Conservation (phyloP, 2,329 filamentous ascomycete genomes). For the Cladophialophora bantiana region DNA sequence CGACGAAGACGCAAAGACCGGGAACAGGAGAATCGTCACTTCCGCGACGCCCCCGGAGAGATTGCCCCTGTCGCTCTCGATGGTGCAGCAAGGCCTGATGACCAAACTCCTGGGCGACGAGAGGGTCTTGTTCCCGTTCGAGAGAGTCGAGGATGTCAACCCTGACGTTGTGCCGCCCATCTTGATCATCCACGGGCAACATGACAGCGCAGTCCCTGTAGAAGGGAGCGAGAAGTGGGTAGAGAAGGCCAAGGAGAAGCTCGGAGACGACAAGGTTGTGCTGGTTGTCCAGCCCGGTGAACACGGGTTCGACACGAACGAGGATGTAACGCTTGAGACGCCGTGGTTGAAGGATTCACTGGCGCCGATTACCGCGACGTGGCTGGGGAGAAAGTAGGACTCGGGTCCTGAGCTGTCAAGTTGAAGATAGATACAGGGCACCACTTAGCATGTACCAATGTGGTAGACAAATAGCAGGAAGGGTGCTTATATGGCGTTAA, state of each 20-base stretch:
- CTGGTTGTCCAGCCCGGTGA: conserved; percentile 13
- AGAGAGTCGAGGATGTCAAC: conserved; percentile 9
- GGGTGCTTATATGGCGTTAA: no score
- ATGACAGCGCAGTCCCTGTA: conserved; percentile 14
- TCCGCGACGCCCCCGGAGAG: conserved; percentile 10
- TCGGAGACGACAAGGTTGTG: conserved; percentile 3
- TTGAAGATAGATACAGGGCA: neutral
- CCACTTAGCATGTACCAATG: no score
- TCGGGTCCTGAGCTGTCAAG: neutral
- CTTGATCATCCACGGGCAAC: conserved; percentile 13
- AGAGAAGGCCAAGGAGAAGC: conserved; percentile 2
- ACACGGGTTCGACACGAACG: conserved; percentile 13
- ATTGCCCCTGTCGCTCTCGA: conserved; percentile 11
- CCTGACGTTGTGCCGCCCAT: neutral
- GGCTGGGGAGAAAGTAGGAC: conserved; percentile 7
- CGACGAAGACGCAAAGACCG: conserved; percentile 11
- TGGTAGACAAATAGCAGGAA: no score
- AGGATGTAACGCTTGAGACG: conserved; percentile 4
- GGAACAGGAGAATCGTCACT: neutral
- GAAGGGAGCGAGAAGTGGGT: conserved; percentile 19
- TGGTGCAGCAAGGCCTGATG: conserved; percentile 15
- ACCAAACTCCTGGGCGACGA: conserved; percentile 16
- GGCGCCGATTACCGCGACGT: conserved; percentile 5
- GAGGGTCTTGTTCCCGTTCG: conserved; percentile 14
- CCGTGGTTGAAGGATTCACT: conserved; percentile 10